These are phyloP conservation scores for Globisporangium takayamanum DNA, from an alignment of 352 stramenopile species.

Conservation along the genomic window DNA sequence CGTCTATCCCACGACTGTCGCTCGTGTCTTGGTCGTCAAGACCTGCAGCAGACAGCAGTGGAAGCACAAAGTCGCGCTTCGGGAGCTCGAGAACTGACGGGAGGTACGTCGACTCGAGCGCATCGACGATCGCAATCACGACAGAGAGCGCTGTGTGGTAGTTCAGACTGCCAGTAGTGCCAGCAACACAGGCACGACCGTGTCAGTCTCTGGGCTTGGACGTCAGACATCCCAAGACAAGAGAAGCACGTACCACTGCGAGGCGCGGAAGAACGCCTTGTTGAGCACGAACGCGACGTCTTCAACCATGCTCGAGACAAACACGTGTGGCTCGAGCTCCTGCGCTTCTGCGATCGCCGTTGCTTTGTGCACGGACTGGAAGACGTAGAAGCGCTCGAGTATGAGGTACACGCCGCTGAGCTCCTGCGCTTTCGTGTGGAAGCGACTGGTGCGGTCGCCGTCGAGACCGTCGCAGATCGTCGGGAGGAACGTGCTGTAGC, in stretches of 20 bases:
- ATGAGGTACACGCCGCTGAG: conserved; percentile 76
- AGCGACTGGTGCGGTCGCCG: conserved; percentile 23
- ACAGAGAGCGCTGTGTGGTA: conserved; percentile 80
- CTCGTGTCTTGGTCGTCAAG: background rate
- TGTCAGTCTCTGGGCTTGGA: background rate
- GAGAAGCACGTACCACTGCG: conserved; percentile 44
- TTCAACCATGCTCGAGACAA: conserved; percentile 76
- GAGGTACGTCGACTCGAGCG: conserved; percentile 74
- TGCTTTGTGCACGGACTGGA: conserved; percentile 81
- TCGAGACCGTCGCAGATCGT: conserved; percentile 49
- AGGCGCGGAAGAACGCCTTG: conserved; percentile 72
- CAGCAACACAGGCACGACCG: conserved; percentile 3
- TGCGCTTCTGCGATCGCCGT: conserved; percentile 76
- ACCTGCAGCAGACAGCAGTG: conserved; percentile 16
- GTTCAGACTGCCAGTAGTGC: conserved; percentile 37
- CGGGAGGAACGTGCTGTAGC: conserved; percentile 51
- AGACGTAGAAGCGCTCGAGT: conserved; percentile 81
- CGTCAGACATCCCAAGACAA: background rate
- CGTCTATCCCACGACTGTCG: background rate
- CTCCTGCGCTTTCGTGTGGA: conserved; percentile 63
- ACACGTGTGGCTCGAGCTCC: conserved; percentile 56
- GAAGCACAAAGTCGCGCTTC: conserved; percentile 50
- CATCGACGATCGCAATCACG: conserved; percentile 79
- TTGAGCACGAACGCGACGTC: conserved; percentile 83
- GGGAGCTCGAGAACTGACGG: conserved; percentile 67